Evolutionary conservation across 805 yeast species (phyloP).

Genomic region (Zygotorulaspora florentina): DNA sequence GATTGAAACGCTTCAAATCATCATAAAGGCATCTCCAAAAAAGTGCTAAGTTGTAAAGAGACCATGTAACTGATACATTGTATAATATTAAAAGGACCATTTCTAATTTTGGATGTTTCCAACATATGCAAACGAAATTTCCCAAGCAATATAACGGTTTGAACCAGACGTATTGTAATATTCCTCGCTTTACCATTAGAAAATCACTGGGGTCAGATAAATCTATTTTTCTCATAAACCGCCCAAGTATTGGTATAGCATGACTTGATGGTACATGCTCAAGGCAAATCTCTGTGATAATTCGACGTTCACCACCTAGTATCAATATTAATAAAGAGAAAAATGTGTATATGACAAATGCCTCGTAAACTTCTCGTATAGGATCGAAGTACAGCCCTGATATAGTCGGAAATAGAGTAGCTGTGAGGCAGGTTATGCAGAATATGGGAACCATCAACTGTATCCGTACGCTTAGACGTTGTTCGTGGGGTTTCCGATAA

Average conservation of each 20-base stretch:
- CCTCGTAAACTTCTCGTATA: constrained; percentile 85
- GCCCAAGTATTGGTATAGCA: constrained; percentile 48
- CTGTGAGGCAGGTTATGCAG: constrained; percentile 63
- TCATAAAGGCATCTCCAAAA: constrained; percentile 88
- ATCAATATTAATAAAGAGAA: constrained; percentile 75
- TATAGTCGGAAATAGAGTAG: constrained; percentile 44
- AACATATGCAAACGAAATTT: constrained; percentile 43
- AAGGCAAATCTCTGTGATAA: constrained; percentile 59
- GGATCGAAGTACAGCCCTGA: constrained; percentile 58
- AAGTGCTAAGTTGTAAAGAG: constrained; percentile 78
- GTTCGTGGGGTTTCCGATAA: constrained; percentile 86
- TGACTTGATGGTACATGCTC: constrained; percentile 70
- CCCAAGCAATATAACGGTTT: constrained; percentile 75
- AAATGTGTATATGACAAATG: constrained; percentile 91
- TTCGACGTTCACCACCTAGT: constrained; percentile 88
- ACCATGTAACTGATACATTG: constrained; percentile 73
- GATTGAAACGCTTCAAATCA: constrained; percentile 75
- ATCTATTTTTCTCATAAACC: constrained; percentile 57
- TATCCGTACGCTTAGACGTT: constrained; percentile 77
- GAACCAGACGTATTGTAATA: constrained; percentile 91
- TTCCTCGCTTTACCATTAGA: constrained; percentile 72
- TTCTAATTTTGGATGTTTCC: constrained; percentile 47
- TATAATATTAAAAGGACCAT: constrained; percentile 61
- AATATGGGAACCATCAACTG: constrained; percentile 78
- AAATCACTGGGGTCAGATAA: constrained; percentile 83